Conservation (phyloP, 768 basidiomycete genomes). For the Coprinopsis cinerea region DNA sequence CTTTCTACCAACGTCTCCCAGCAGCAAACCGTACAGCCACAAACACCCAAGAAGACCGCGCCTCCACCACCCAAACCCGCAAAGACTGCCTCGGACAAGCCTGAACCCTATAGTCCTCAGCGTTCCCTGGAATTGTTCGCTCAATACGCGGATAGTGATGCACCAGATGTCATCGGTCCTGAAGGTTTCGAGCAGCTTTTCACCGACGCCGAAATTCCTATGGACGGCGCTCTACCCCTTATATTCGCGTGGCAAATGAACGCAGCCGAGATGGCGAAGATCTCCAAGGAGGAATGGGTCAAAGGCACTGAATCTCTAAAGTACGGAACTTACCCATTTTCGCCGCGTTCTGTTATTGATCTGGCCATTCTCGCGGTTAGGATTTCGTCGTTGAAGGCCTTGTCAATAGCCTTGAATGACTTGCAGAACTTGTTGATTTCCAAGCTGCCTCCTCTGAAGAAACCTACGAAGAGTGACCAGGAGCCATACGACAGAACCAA, state of each 20-base stretch:
- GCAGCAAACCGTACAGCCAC: constrained; percentile 3
- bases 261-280: constrained; percentile 66
- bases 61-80: constrained; percentile 15
- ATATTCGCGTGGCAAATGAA: constrained; percentile 72
- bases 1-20: not conserved
- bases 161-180: constrained; percentile 54
- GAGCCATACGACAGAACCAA: constrained; percentile 52
- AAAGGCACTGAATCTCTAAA: constrained; percentile 39
- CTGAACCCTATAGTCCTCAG: constrained; percentile 44
- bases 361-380: constrained; percentile 18
- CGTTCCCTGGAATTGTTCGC: constrained; percentile 54
- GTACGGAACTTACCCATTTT: constrained; percentile 28
- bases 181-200: constrained; percentile 72
- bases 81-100: constrained; percentile 16
- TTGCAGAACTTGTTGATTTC: constrained; percentile 59
- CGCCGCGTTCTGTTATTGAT: not conserved
- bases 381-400: constrained; percentile 37
- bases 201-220: constrained; percentile 58
- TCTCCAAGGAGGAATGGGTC: constrained; percentile 68
- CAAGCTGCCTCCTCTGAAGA: constrained; percentile 37
- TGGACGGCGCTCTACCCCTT: constrained; percentile 70
- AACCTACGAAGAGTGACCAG: constrained; percentile 28
- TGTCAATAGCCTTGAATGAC: constrained; percentile 50
- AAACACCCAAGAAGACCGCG: constrained; percentile 6
- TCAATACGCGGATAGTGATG: constrained; percentile 53